A percentile compares a stretch with the other conserved stretches of the same genome.
phyloP scores from a whole-genome alignment of 495 filamentous ascomycete genomes.

The Hamigera avellanea region DNA sequence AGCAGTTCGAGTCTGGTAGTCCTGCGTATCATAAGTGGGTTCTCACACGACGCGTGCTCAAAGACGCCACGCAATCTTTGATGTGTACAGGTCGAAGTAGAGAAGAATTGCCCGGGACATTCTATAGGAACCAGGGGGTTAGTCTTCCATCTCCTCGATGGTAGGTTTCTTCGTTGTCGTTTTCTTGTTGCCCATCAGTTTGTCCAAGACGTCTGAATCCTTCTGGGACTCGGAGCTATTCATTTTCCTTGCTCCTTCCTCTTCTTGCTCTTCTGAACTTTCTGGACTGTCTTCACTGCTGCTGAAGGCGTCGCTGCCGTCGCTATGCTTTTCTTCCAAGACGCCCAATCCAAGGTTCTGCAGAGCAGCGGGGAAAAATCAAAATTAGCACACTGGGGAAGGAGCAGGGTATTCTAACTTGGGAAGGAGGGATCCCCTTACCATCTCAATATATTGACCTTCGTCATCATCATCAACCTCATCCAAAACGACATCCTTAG shows the following conservation, averaged over 20 bases:
- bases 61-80: too few relatives aligned
- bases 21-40: too few relatives aligned
- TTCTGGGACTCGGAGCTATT: constrained; percentile 6
- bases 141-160: constrained; percentile 31
- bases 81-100: too few relatives aligned
- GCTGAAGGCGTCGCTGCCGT: constrained; percentile 7
- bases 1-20: too few relatives aligned
- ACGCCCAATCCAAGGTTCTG: constrained; percentile 43
- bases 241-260: neutral
- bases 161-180: constrained; percentile 21
- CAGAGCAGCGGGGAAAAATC: neutral
- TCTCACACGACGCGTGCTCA: too few relatives aligned
- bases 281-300: constrained; percentile 1
- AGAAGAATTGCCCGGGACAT: too few relatives aligned
- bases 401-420: neutral
- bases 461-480: constrained; percentile 18
- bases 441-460: constrained; percentile 42
- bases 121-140: neutral
- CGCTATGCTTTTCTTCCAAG: constrained; percentile 31
- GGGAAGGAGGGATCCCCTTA: constrained; percentile 9
- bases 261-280: neutral
- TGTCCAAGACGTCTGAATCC: constrained; percentile 27
- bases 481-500: constrained; percentile 24
- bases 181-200: constrained; percentile 28
- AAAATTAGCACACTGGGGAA: neutral